Conservation (phyloP, 768 basidiomycete species). For the Neoboletus subvelutipes region DNA sequence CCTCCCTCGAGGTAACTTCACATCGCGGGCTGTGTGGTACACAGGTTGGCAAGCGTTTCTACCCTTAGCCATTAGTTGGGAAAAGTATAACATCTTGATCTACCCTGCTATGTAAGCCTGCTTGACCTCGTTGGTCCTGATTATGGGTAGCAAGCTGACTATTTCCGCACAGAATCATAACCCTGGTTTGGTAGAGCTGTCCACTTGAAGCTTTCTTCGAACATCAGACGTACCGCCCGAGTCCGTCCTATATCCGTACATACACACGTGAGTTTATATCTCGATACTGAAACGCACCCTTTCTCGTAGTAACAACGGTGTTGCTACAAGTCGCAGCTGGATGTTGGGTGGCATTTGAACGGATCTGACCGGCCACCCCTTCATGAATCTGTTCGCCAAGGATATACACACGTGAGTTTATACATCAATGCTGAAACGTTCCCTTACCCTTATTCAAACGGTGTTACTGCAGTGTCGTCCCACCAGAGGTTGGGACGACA, state of each 20-base stretch:
- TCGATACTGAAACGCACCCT: not conserved
- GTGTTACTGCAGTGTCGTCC: not conserved
- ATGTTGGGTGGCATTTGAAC: not conserved
- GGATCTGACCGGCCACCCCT: not conserved
- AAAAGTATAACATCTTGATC: slow-evolving; percentile 43
- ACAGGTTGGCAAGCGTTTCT: slow-evolving; percentile 56
- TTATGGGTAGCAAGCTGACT: not conserved
- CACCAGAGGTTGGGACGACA: not conserved
- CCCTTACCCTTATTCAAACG: not conserved
- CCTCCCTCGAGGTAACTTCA: not conserved
- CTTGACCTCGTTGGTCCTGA: not conserved
- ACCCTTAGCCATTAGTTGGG: slow-evolving; percentile 57
- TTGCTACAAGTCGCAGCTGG: slow-evolving; percentile 36
- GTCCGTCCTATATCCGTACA: slow-evolving; percentile 57
- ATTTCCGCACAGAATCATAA: slow-evolving; percentile 27
- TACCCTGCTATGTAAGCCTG: too few relatives aligned
- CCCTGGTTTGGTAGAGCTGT: slow-evolving; percentile 19
- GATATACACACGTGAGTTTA: not conserved
- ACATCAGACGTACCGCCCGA: slow-evolving; percentile 16
- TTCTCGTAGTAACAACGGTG: slow-evolving; percentile 38
- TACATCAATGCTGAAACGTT: not conserved
- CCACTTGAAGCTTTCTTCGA: slow-evolving; percentile 26
- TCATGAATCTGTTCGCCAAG: not conserved
- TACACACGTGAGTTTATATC: not conserved
- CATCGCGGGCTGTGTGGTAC: slow-evolving; percentile 50